Evolutionary conservation across 1,139 yeast genomes (phyloP), one percentile per base, ranked within the genome.

Genomic region (Tardiomyces digboiensis): DNA sequence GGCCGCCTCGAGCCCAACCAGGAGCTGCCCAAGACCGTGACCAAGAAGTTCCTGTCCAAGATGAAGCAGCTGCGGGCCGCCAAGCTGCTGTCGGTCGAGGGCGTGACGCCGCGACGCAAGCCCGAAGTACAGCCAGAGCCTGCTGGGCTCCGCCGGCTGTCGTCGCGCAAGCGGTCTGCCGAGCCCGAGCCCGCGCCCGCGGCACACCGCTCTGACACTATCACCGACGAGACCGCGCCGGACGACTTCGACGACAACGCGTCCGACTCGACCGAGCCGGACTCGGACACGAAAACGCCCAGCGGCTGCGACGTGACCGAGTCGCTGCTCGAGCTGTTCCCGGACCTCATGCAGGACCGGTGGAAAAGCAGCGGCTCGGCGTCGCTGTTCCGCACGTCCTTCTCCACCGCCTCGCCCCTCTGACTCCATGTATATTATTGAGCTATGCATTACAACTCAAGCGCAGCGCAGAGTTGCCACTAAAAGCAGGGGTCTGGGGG

Each of bases 1-100:
- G 38, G 8, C 41, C 38, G 39, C 29, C 39, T 14, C 16, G 16
- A 21, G 13, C 14, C 3, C 6, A 14, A 22, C 4, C 40, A 40
- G 41, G 21, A 40, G 19, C 40, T 45, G 14, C 38, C 41, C 20
- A 40, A 39, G 36, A 38, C 42, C 20, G 47, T 42, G 21, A 45
- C 47, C 26, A 45, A 45, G 33, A 42, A 43, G 42, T 19, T 21
- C 29, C 36, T 39, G 2, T 26, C 41, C 14, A 7, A 14, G 29
- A 22, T 19, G 41, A 39, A 23, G 41, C 12, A 18, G 36, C 3
- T 21, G 19, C 19, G 23, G 29, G 21, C 21, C 8, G 39, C 23
- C 21, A 19, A 14, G 4, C 38, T 16, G 14, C 33, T 26, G 10
- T 26, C 33, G 4, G 33, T 16, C 5, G 33, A 26, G 14, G 33